Base-by-base conservation (phyloP, 106 monocot genomes). In the Platanthera guangdongensis region DNA sequence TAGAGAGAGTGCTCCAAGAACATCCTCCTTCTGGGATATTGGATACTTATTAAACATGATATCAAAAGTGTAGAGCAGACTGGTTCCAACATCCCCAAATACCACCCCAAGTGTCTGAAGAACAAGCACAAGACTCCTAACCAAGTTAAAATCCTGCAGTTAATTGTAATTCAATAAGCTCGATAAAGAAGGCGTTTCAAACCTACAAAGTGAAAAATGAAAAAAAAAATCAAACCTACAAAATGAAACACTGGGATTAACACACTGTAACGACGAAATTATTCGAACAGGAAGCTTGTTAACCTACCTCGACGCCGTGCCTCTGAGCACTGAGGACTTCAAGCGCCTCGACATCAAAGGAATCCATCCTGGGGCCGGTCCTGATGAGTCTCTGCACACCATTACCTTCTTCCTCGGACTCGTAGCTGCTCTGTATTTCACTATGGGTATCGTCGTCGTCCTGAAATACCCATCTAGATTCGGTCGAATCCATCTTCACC, bases 61-160 rank as follows among this genome's bases (percentile, higher is more conserved):
- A 84, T 94, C 89, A 77, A 97, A 97, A 62, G 91, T 88, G 70
- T 97, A 97, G 46, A 97, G 67, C 57, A 91, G 97, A 73, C 97
- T 97, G 25, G 87, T 94, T 57, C 94, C 94, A 67, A 97, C 87
- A 79, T 97, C 96, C 53, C 96, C 96, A 81, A 93, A 96, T 55
- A 97, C 94, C 18, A 97, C 91, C 39, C 97, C 97, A 71, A 97
- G 94, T n/a, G 91, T 94, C 79, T 97, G 97, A 83, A 97, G 77
- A 72, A 83, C 82, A 52, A 93, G 83, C 15, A 89, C 22, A 22
- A 91, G 50, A 52, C 76, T 87, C 83, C 87, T 83, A 62, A 87
- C 76, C 57, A 92, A 70, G 63, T 76, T 90, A 79, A 90, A 84
- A 16, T 92, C 95, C 95, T 95, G 88, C 70, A 83, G 78, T 78